Percentiles rank a stretch among this genome's conserved stretches.
phyloP scores from a whole-genome alignment of 805 yeast species.

The Candida pseudofarinosa region DNA sequence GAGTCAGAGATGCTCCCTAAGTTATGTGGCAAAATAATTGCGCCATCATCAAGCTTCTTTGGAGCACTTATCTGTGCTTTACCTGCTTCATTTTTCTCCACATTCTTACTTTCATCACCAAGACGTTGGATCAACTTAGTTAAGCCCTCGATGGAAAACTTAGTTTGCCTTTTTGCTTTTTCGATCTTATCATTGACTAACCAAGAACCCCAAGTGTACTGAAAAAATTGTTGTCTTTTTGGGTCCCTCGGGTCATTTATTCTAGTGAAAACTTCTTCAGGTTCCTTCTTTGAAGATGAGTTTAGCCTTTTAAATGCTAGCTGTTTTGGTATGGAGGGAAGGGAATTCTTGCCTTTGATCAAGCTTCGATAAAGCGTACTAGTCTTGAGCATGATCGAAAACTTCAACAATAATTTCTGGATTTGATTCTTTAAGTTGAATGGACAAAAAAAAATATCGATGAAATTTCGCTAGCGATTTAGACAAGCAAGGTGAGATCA shows the following conservation, averaged over 20 bases:
- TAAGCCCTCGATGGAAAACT: slow-evolving; percentile 77
- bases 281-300: slow-evolving; percentile 15
- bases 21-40: slow-evolving; percentile 48
- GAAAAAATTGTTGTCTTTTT: slow-evolving; percentile 67
- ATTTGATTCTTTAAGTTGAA: no score
- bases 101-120: slow-evolving; percentile 29
- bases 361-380: not conserved
- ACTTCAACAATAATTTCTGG: no score
- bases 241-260: slow-evolving; percentile 63
- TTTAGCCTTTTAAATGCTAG: slow-evolving; percentile 4
- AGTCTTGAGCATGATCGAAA: not conserved
- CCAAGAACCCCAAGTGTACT: slow-evolving; percentile 97
- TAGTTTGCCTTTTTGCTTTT: slow-evolving; percentile 71
- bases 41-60: slow-evolving; percentile 38
- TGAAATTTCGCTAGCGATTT: no score
- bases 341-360: not conserved
- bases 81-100: slow-evolving; percentile 20
- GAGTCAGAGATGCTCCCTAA: slow-evolving; percentile 10
- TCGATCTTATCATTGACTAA: slow-evolving; percentile 70
- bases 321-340: not conserved
- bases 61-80: slow-evolving; percentile 23
- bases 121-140: slow-evolving; percentile 48
- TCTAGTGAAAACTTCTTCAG: slow-evolving; percentile 47
- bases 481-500: no score
- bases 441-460: no score